Percentiles rank a stretch among this genome's conserved stretches.
These are phyloP conservation scores for Panicum hallii DNA, from an alignment of 202 grass and related monocot genomes.

Conservation along the genomic window DNA sequence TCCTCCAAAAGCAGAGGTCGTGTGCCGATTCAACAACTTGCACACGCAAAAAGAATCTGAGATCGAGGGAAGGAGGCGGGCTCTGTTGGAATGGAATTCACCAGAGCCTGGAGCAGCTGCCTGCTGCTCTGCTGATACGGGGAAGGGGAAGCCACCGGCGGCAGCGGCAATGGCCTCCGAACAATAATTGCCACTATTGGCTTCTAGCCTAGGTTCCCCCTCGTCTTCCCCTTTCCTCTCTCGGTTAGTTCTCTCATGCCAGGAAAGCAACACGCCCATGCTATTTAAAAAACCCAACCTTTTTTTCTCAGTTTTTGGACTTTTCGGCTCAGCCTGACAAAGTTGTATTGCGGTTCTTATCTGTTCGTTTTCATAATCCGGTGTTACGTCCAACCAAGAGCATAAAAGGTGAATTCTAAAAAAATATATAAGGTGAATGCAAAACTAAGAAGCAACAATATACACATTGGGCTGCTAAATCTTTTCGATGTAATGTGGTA, in stretches of 20 bases:
- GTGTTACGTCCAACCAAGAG: not conserved
- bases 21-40: conserved; percentile 58
- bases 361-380: not conserved
- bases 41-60: conserved; percentile 43
- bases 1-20: conserved; percentile 50
- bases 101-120: conserved; percentile 7
- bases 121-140: not conserved
- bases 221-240: conserved; percentile 8
- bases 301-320: not conserved
- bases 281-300: conserved; percentile 4
- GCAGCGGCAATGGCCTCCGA: not conserved
- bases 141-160: conserved; percentile 24
- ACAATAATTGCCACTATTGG: conserved; percentile 57
- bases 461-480: not conserved
- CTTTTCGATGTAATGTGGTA: not conserved
- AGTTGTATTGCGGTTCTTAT: not conserved
- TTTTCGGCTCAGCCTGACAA: not conserved
- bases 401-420: not conserved
- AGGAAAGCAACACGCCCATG: conserved; percentile 42
- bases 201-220: conserved; percentile 34
- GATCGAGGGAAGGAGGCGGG: conserved; percentile 21
- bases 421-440: not conserved
- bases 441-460: not conserved
- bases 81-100: conserved; percentile 60
- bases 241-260: conserved; percentile 20